Evolutionary conservation across 2,329 filamentous ascomycete species (phyloP).

Genomic region (Bisporella sp.): DNA sequence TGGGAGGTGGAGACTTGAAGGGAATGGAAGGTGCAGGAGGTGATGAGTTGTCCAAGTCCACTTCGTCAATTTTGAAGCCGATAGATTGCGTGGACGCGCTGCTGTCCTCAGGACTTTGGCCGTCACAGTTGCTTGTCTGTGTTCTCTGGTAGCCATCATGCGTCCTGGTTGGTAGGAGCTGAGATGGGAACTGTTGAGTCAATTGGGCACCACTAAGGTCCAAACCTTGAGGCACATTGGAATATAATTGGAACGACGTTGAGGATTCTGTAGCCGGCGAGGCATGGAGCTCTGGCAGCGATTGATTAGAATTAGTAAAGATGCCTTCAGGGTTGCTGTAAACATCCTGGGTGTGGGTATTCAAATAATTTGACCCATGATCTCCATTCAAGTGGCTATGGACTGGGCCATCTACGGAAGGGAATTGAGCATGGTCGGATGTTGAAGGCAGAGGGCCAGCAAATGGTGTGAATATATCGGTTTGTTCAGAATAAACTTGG

Average conservation of each 20-base stretch:
- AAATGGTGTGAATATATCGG: slow-evolving; percentile 10
- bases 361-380: slow-evolving; percentile 11
- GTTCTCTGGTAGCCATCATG: slow-evolving; percentile 8
- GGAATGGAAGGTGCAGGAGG: slow-evolving; percentile 19
- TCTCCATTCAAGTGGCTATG: slow-evolving; percentile 9
- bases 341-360: background rate
- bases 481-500: slow-evolving; percentile 10
- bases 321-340: slow-evolving; percentile 12
- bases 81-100: slow-evolving; percentile 9
- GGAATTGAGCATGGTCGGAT: slow-evolving; percentile 21
- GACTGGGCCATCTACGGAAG: slow-evolving; percentile 5
- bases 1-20: slow-evolving; percentile 24
- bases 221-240: slow-evolving; percentile 3
- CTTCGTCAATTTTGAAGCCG: slow-evolving; percentile 17
- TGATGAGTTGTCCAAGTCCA: slow-evolving; percentile 13
- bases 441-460: slow-evolving; percentile 8
- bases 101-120: slow-evolving; percentile 16
- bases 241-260: slow-evolving; percentile 15
- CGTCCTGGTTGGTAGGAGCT: slow-evolving; percentile 11
- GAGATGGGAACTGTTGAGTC: slow-evolving; percentile 17
- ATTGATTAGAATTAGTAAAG: slow-evolving; percentile 14
- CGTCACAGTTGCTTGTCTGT: slow-evolving; percentile 9
- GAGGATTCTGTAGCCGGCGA: slow-evolving; percentile 14
- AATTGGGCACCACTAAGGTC: slow-evolving; percentile 9
- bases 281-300: slow-evolving; percentile 5